Evolutionary conservation across 2,329 filamentous ascomycete species (phyloP), one percentile per base, ranked within the genome.

Genomic region (Colletotrichum horii): DNA sequence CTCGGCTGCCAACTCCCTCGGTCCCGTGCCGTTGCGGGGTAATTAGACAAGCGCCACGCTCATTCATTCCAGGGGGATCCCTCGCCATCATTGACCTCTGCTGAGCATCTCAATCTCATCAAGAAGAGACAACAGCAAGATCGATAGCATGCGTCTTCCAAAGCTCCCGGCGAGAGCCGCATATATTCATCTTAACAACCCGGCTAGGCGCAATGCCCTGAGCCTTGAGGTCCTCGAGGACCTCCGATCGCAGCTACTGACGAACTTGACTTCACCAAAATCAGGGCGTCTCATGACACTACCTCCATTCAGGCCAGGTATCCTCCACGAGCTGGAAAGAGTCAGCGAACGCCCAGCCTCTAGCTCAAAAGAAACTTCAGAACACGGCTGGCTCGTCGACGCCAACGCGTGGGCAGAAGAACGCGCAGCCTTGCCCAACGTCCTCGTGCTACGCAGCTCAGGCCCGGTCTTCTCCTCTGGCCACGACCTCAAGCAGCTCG

Each of bases 391-490:
- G 83, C 82, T 84, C 2, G 62, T 80, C 12, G 76, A 81, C 66
- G 52, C 78, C 9, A 32, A 73, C 0, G 56, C 78, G 26, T 84
- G 83, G 81, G 72, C 26, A 11, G 22, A 8, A 14, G 78, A 74
- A 19, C 80, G 82, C 8, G 61, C 61, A 3, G 71, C 34, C 22
- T 71, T 83, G 1, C 83, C 82, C n/a, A 78, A 76, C 12, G 81
- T 83, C 7, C 78, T 84, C 14, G 81, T 84, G 56, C 79, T 84
- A 12, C 82, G 83, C 68, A 79, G 74, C 62, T 30, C 71, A 14
- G 80, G 79, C 12, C 80, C 79, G 12, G 79, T 83, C 38, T 84
- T 84, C 75, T 78, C 79, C 71, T 79, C 82, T 0, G 83, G 83
- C 56, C 81, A 84, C 70, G 81, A 84, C 75, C 79, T 83, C 4